Conservation (phyloP, 1,284 basidiomycete genomes). For the Fomitopsis betulina region DNA sequence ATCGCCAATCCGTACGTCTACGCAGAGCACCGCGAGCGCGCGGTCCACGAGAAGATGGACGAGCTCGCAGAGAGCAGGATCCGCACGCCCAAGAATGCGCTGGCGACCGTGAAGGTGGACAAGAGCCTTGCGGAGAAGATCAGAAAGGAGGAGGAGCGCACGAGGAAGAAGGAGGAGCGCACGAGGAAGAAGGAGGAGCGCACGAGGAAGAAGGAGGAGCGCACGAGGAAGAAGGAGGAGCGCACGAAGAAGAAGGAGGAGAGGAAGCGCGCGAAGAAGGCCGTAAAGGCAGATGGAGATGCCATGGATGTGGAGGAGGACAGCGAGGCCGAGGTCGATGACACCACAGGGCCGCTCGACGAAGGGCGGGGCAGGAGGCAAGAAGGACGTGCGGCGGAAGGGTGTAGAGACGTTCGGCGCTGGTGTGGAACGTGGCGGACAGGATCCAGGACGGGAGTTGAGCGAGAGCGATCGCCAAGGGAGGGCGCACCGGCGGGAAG, state of each 20-base stretch:
- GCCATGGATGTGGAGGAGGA: constrained; percentile 38
- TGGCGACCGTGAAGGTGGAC: constrained; percentile 78
- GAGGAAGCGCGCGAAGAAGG: constrained; percentile 49
- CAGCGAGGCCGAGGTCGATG: constrained; percentile 34
- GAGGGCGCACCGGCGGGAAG: constrained; percentile 65
- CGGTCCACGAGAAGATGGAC: constrained; percentile 87
- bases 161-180: constrained; percentile 58
- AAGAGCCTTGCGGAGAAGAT: constrained; percentile 88
- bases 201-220: constrained; percentile 57
- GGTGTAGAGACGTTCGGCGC: constrained; percentile 79
- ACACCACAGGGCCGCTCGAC: constrained; percentile 18
- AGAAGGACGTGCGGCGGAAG: constrained; percentile 43
- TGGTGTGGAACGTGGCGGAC: constrained; percentile 78
- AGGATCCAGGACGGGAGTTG: constrained; percentile 40
- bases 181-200: constrained; percentile 72
- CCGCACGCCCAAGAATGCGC: constrained; percentile 62
- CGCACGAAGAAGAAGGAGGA: constrained; percentile 59
- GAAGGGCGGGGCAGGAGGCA: constrained; percentile 19
- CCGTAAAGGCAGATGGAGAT: constrained; percentile 32
- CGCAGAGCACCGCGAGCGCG: constrained; percentile 86
- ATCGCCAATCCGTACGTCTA: constrained; percentile 97
- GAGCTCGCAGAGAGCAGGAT: constrained; percentile 93
- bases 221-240: constrained; percentile 72
- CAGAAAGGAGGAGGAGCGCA: constrained; percentile 68
- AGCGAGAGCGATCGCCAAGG: constrained; percentile 62